These are phyloP conservation scores for Quercus mongolica DNA, from an alignment of 306 rosid species.

Conservation along the genomic window DNA sequence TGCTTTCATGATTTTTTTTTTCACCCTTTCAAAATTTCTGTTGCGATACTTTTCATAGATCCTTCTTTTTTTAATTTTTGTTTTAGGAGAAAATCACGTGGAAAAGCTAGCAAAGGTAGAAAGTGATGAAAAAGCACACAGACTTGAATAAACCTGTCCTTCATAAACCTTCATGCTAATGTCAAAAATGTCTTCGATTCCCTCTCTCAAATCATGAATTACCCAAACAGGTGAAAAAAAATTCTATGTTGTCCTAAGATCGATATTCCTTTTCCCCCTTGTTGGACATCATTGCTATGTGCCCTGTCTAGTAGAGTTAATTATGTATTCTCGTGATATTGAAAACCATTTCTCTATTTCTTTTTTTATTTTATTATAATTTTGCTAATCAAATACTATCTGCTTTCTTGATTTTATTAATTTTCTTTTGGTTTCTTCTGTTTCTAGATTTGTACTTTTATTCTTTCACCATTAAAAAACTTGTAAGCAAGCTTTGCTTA, in stretches of 20 bases:
- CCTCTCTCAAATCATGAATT: conserved; percentile 4
- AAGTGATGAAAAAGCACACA: conserved; percentile 1
- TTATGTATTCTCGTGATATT: background rate
- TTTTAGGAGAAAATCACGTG: conserved; percentile 28
- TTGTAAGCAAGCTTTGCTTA: background rate
- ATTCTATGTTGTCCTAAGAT: background rate
- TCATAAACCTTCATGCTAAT: background rate
- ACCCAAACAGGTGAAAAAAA: background rate
- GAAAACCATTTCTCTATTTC: background rate
- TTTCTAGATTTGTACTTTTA: too few species aligned
- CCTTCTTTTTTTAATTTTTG: background rate
- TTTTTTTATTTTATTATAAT: background rate
- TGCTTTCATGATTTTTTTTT: conserved; percentile 13
- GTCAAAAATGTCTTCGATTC: background rate
- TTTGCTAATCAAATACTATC: too few species aligned
- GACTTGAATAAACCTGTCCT: background rate
- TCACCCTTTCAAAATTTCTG: background rate
- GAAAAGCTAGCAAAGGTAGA: conserved; percentile 18
- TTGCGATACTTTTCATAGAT: background rate
- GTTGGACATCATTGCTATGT: background rate
- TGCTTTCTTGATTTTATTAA: too few species aligned
- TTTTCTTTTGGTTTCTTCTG: too few species aligned
- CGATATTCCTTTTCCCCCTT: background rate
- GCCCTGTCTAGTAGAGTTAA: background rate
- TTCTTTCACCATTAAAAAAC: too few species aligned